Conservation (phyloP, 2,329 filamentous ascomycete species). For the Microdochium bolleyi region DNA sequence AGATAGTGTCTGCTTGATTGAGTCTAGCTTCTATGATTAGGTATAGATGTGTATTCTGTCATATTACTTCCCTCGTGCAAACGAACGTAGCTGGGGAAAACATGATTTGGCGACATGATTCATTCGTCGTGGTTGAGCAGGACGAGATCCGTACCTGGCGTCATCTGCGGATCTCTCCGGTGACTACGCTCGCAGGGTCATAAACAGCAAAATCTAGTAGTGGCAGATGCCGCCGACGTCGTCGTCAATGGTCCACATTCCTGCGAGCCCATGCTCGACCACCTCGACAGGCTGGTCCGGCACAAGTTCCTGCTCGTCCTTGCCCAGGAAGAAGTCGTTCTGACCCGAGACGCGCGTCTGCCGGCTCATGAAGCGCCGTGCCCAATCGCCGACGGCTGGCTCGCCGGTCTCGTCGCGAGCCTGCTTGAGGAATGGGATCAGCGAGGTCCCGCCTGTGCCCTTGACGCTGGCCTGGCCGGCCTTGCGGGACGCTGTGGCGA, state of each 20-base stretch:
- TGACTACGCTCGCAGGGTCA: too few relatives aligned
- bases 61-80: too few relatives aligned
- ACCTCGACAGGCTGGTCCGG: slow-evolving; percentile 26
- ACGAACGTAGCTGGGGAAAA: too few relatives aligned
- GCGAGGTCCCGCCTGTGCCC: slow-evolving; percentile 85
- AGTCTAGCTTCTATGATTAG: too few relatives aligned
- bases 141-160: too few relatives aligned
- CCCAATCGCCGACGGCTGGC: slow-evolving; percentile 67
- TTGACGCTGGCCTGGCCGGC: slow-evolving; percentile 55
- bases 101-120: too few relatives aligned
- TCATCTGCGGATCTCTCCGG: too few relatives aligned
- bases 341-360: slow-evolving; percentile 39
- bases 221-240: slow-evolving; percentile 58
- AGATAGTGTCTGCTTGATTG: too few relatives aligned
- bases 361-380: slow-evolving; percentile 47
- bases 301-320: slow-evolving; percentile 29
- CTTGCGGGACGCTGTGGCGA: slow-evolving; percentile 50
- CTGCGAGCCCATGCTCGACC: slow-evolving; percentile 61
- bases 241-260: slow-evolving; percentile 84
- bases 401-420: slow-evolving; percentile 94
- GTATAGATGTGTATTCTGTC: too few relatives aligned
- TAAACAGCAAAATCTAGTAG: slow-evolving; percentile 24
- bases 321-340: slow-evolving; percentile 50
- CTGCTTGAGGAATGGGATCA: slow-evolving; percentile 95
- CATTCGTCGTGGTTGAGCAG: too few relatives aligned